A percentile compares a stretch with the other conserved stretches of the same genome.
phyloP scores from a whole-genome alignment of 2,329 filamentous ascomycete genomes.

The Chrysosporium queenslandicum region DNA sequence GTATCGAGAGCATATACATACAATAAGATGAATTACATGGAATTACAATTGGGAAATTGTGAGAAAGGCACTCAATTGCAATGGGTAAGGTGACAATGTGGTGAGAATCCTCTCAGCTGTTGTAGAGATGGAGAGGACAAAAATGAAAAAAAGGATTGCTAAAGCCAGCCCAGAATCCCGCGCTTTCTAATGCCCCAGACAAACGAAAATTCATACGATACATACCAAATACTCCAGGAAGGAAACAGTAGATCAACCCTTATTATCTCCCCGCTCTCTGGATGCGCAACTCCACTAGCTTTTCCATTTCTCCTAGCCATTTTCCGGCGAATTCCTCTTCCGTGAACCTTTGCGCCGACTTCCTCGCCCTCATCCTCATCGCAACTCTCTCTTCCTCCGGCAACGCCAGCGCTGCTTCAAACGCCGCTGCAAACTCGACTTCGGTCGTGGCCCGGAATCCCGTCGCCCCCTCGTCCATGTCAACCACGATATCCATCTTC shows the following conservation, averaged over 20 bases:
- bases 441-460: conserved; percentile 78
- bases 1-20: not conserved
- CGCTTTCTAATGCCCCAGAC: not conserved
- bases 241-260: not conserved
- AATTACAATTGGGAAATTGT: too few species aligned
- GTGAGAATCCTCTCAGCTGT: too few species aligned
- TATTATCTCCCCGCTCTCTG: conserved; percentile 7
- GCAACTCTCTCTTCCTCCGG: conserved; percentile 53
- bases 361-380: conserved; percentile 64
- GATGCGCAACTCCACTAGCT: conserved; percentile 48
- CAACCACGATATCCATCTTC: conserved; percentile 82
- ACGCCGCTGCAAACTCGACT: conserved; percentile 70
- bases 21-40: not conserved
- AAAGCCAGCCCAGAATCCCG: too few species aligned
- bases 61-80: too few species aligned
- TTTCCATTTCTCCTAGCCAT: conserved; percentile 68
- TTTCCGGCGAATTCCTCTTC: conserved; percentile 72
- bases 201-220: not conserved
- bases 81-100: too few species aligned
- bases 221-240: not conserved
- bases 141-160: not conserved
- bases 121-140: not conserved
- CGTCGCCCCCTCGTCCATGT: conserved; percentile 65
- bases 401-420: conserved; percentile 63
- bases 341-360: conserved; percentile 73